Evolutionary conservation across 2,329 filamentous ascomycete genomes (phyloP).

Genomic region (Fusarium nanum): DNA sequence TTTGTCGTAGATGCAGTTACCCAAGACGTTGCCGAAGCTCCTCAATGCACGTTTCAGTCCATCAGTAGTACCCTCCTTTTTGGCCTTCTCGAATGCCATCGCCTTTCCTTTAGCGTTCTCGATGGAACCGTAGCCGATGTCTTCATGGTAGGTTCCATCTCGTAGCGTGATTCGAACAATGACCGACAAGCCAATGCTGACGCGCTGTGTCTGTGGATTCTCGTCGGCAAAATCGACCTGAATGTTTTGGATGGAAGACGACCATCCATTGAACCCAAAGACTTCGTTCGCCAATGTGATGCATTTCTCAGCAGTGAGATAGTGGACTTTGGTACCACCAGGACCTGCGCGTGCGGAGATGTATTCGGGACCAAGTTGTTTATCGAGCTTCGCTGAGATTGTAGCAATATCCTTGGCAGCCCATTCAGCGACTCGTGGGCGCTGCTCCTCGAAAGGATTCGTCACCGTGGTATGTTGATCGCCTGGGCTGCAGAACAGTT

Average conservation of each 20-base stretch:
- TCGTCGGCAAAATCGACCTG: slow-evolving; percentile 97
- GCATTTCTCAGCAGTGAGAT: slow-evolving; percentile 95
- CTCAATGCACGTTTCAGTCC: slow-evolving; percentile 88
- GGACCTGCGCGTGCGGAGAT: slow-evolving; percentile 88
- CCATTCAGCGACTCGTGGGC: slow-evolving; percentile 78
- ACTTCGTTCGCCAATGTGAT: slow-evolving; percentile 95
- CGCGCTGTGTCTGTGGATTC: slow-evolving; percentile 78
- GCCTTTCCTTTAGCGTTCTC: slow-evolving; percentile 97
- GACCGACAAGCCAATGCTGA: slow-evolving; percentile 88
- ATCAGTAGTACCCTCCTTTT: slow-evolving; percentile 97
- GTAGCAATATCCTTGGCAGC: slow-evolving; percentile 92
- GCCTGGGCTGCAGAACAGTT: slow-evolving; percentile 65
- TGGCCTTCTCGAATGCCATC: slow-evolving; percentile 96
- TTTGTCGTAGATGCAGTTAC: slow-evolving; percentile 99
- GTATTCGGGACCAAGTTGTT: slow-evolving; percentile 95
- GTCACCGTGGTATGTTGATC: slow-evolving; percentile 69
- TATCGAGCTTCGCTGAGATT: slow-evolving; percentile 86
- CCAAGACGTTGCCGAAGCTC: slow-evolving; percentile 94
- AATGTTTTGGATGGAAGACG: slow-evolving; percentile 92
- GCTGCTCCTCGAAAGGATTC: slow-evolving; percentile 85
- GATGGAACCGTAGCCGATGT: slow-evolving; percentile 95
- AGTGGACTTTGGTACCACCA: slow-evolving; percentile 87
- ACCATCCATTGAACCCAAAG: slow-evolving; percentile 98
- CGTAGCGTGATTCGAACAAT: slow-evolving; percentile 89
- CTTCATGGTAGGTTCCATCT: slow-evolving; percentile 97